Conservation (phyloP, 257 asterid species). For the Rubia yunnanensis region DNA sequence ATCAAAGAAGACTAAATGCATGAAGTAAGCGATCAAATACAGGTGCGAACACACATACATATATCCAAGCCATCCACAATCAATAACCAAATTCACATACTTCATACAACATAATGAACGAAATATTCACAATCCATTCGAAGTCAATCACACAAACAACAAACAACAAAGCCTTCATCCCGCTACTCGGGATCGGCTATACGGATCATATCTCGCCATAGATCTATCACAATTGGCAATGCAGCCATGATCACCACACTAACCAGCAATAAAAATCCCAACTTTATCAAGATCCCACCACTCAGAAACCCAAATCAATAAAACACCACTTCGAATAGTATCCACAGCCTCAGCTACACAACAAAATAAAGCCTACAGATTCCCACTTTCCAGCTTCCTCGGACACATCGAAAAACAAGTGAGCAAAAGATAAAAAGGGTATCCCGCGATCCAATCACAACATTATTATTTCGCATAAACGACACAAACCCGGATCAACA, state of each 20-base stretch:
- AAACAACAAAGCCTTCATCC: too few relatives aligned
- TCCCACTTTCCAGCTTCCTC: constrained; percentile 20
- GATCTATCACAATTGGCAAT: neutral
- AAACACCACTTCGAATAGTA: constrained; percentile 13
- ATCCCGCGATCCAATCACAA: constrained; percentile 10
- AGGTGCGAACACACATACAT: neutral
- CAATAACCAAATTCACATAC: neutral
- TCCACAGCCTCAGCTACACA: constrained; percentile 8
- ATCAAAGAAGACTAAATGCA: neutral
- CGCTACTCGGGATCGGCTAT: neutral
- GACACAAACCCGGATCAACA: constrained; percentile 15
- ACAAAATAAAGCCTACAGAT: constrained; percentile 25
- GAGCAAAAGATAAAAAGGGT: neutral
- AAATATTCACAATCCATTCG: too few relatives aligned
- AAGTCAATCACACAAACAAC: neutral
- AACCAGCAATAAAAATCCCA: neutral
- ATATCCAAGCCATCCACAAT: neutral
- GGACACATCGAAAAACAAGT: constrained; percentile 25
- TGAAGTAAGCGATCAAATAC: neutral
- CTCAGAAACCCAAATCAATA: constrained; percentile 2
- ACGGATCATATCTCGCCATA: neutral
- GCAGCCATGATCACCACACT: constrained; percentile 4
- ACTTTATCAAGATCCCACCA: constrained; percentile 1
- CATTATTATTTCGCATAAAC: constrained; percentile 9
- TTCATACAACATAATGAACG: neutral